Percentiles rank a stretch among this genome's conserved stretches.
These are phyloP conservation scores for Amanita pseudoporphyria DNA, from an alignment of 768 basidiomycete species.

Conservation along the genomic window DNA sequence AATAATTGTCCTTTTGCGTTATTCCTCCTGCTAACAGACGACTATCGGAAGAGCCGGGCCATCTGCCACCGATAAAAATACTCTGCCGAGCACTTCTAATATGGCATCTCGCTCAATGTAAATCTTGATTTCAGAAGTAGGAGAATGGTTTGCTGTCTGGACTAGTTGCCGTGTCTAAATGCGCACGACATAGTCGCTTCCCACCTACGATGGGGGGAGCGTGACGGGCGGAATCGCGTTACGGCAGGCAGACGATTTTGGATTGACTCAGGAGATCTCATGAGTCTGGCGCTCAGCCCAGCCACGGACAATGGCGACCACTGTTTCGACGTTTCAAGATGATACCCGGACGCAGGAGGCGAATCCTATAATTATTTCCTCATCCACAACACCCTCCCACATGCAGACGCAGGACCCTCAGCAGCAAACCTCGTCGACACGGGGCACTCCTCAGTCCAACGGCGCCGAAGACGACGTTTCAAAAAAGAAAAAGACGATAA, in stretches of 20 bases:
- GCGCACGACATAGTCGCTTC: no score
- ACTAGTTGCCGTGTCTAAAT: no score
- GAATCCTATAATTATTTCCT: neutral
- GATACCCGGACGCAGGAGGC: neutral
- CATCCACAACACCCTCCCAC: neutral
- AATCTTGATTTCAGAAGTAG: no score
- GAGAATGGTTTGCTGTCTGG: no score
- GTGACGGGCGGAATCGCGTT: no score
- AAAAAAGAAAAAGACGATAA: conserved; percentile 44
- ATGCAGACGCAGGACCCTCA: neutral
- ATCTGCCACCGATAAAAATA: conserved; percentile 78
- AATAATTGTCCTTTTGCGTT: conserved; percentile 62
- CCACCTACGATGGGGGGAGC: no score
- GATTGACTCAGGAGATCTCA: neutral
- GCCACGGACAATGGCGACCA: conserved; percentile 5
- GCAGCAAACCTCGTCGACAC: neutral
- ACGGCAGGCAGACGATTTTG: no score
- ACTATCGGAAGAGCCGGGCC: conserved; percentile 11
- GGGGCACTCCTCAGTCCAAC: neutral
- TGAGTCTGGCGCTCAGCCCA: neutral
- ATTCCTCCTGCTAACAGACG: conserved; percentile 44
- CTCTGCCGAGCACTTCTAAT: conserved; percentile 55
- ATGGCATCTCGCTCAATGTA: conserved; percentile 47
- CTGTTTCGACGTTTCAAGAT: conserved; percentile 1
- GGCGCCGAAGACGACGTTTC: conserved; percentile 25